Evolutionary conservation across 495 filamentous ascomycete species (phyloP), one percentile per base, ranked within the genome.

Genomic region (Rusavskia elegans): DNA sequence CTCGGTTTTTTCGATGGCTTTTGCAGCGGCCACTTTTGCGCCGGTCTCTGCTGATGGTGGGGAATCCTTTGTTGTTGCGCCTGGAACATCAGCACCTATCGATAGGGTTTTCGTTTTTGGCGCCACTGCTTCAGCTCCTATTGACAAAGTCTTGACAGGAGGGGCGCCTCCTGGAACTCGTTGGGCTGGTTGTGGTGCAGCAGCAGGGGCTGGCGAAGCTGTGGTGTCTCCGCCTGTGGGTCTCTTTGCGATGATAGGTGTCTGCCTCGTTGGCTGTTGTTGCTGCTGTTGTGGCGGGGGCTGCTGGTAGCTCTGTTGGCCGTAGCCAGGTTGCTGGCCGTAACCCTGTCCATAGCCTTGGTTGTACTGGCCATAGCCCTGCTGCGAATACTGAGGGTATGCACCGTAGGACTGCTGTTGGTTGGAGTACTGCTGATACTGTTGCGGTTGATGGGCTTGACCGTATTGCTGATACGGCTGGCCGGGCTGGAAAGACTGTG

Each of bases 1-100:
- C 32, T 82, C 75, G 0, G 81, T 76, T 68, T 87, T 88, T 32
- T 90, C 81, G 35, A 93, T 84, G 1, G 85, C 80, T 71, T 92
- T 94, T 49, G 75, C 68, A 21, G 89, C 87, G 10, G 85, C 75
- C 16, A 84, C 80, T 66, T 94, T 94, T 21, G 76, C 67, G 61
- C 74, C 78, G 25, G 69, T 71, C 44, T 73, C 67, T 5, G 67
- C 69, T 25, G 53, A 42, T 7, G 72, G 68, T 2, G 78, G 72
- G 37, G 78, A 80, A 14, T 78, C 77, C 54, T 80, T 76, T 29
- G 75, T 67, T 45, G 67, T 68, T 4, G 70, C 62, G 16, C 66
- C 53, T 11, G 67, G 50, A 27, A 71, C 64, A 37, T 72, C 66
- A 14, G 65, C 73, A 10, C 81, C 78, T 53, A 90, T 83, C 10